These are phyloP conservation scores for Claviceps capensis DNA, from an alignment of 2,329 filamentous ascomycete species.

Conservation along the genomic window DNA sequence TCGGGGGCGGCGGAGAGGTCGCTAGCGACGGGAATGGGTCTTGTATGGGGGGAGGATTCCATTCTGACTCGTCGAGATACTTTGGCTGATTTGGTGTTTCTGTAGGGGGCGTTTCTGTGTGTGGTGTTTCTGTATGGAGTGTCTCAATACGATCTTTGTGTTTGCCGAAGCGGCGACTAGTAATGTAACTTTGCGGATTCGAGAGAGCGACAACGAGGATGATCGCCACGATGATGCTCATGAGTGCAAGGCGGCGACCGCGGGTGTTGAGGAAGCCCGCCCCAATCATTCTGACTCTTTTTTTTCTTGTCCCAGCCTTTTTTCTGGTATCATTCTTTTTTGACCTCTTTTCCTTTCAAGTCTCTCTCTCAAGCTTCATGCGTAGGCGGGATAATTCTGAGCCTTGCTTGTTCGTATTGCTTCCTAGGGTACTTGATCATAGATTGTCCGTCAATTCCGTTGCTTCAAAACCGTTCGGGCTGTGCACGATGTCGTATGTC, in stretches of 20 bases:
- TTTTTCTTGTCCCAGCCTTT: neutral
- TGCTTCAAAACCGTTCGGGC: too few relatives aligned
- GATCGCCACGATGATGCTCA: neutral
- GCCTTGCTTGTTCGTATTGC: too few relatives aligned
- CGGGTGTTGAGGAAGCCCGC: neutral
- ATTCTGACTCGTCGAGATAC: constrained; percentile 12
- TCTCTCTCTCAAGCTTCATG: too few relatives aligned
- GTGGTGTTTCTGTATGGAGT: neutral
- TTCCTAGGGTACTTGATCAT: too few relatives aligned
- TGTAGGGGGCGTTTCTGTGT: neutral
- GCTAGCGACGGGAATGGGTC: constrained; percentile 30
- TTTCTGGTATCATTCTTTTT: neutral
- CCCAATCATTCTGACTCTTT: neutral
- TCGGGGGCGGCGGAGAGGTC: constrained; percentile 22
- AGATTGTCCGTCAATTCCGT: too few relatives aligned
- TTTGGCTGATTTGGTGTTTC: neutral
- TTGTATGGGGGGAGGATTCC: constrained; percentile 21
- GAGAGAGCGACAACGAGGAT: neutral
- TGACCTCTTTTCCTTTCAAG: neutral
- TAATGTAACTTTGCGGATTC: neutral
- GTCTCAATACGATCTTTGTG: neutral
- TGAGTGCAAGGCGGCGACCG: neutral
- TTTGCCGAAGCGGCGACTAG: neutral
- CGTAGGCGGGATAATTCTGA: too few relatives aligned
- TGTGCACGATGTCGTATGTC: too few relatives aligned